These are phyloP conservation scores for Lepidium africanum DNA, from an alignment of 345 rosid species.

Conservation along the genomic window DNA sequence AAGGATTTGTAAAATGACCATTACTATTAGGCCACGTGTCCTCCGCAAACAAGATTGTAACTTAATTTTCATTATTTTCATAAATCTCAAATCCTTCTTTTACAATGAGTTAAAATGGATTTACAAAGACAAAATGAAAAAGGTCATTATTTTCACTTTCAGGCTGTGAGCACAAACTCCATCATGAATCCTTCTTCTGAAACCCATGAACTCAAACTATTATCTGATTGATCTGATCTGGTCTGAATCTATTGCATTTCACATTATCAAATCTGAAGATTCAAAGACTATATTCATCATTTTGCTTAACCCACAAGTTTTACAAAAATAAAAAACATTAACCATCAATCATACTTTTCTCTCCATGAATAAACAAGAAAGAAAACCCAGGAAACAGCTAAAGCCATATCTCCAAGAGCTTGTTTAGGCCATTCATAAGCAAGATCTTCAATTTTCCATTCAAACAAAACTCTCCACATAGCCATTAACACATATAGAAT, in stretches of 20 bases:
- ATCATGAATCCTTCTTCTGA: neutral
- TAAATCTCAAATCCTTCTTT: neutral
- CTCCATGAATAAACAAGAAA: constrained; percentile 89
- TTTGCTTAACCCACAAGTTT: constrained; percentile 17
- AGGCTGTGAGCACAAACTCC: too few species aligned
- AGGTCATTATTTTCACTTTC: too few species aligned
- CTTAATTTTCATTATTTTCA: neutral
- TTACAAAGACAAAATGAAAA: neutral
- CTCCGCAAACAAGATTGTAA: neutral
- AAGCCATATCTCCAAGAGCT: constrained; percentile 59
- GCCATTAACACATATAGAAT: constrained; percentile 63
- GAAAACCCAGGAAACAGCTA: constrained; percentile 78
- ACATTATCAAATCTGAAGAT: constrained; percentile 5
- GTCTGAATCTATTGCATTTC: neutral
- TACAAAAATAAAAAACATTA: neutral
- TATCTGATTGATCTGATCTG: constrained; percentile 1
- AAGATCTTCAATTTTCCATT: constrained; percentile 57
- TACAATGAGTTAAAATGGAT: neutral
- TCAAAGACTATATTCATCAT: neutral
- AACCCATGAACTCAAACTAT: constrained; percentile 7
- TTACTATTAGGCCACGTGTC: too few species aligned
- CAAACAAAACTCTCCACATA: constrained; percentile 71
- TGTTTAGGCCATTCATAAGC: constrained; percentile 68
- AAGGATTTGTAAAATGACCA: too few species aligned
- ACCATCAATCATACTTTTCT: constrained; percentile 64